phyloP scores from a whole-genome alignment of 2,329 filamentous ascomycete genomes.

The Pyrenophora seminiperda region DNA sequence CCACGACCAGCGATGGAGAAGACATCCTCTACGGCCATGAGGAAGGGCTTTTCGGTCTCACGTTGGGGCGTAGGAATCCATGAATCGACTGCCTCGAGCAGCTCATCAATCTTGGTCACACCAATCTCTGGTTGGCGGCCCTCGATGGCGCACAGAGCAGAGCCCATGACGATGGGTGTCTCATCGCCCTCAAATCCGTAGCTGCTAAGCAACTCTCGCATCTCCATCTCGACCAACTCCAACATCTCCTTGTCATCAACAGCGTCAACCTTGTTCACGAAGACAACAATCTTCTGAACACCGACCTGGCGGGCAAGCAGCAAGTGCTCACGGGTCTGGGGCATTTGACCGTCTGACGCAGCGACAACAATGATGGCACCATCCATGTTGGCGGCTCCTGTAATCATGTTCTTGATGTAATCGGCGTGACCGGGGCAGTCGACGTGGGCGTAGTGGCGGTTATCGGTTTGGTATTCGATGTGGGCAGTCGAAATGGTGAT shows the following conservation, averaged over 20 bases:
- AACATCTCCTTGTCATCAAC: slow-evolving; percentile 99
- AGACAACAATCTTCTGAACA: slow-evolving; percentile 97
- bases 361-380: slow-evolving; percentile 98
- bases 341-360: slow-evolving; percentile 98
- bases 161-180: slow-evolving; percentile 95
- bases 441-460: slow-evolving; percentile 98
- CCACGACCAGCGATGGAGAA: slow-evolving; percentile 76
- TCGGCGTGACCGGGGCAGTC: slow-evolving; percentile 99
- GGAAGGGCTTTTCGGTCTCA: slow-evolving; percentile 96
- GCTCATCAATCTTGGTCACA: slow-evolving; percentile 83
- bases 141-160: slow-evolving; percentile 92
- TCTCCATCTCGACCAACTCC: slow-evolving; percentile 99
- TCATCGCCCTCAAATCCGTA: slow-evolving; percentile 99
- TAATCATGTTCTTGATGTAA: slow-evolving; percentile 99
- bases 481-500: slow-evolving; percentile 99
- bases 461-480: slow-evolving; percentile 96
- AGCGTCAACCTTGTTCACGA: slow-evolving; percentile 99
- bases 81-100: slow-evolving; percentile 84
- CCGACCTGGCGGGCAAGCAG: slow-evolving; percentile 97
- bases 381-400: slow-evolving; percentile 98
- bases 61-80: slow-evolving; percentile 97
- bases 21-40: slow-evolving; percentile 89
- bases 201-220: slow-evolving; percentile 90
- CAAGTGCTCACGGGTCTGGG: slow-evolving; percentile 97
- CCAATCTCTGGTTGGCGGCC: slow-evolving; percentile 87